Evolutionary conservation across 1,284 basidiomycete genomes (phyloP).

Genomic region (Papiliotrema laurentii): DNA sequence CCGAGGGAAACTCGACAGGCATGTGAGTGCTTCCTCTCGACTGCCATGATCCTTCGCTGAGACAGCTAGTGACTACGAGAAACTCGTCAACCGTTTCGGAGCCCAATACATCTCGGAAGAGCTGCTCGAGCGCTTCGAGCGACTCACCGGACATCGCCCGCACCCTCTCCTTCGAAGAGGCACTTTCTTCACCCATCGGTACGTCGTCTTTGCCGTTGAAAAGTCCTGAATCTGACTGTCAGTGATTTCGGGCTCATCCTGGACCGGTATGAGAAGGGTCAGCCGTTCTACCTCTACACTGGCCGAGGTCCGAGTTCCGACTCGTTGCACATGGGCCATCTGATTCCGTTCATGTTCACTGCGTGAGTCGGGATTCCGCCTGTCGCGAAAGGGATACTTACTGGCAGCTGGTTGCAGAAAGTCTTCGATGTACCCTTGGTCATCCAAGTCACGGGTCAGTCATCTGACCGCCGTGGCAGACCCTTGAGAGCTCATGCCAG

Average conservation of each 20-base stretch:
- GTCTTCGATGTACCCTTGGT: slow-evolving; percentile 93
- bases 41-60: background rate
- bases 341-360: slow-evolving; percentile 96
- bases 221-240: slow-evolving; percentile 5
- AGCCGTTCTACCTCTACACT: slow-evolving; percentile 98
- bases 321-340: slow-evolving; percentile 97
- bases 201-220: slow-evolving; percentile 26
- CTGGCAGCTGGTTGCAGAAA: slow-evolving; percentile 86
- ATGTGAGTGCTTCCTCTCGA: slow-evolving; percentile 51
- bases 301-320: slow-evolving; percentile 94
- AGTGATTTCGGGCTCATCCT: slow-evolving; percentile 93
- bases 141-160: slow-evolving; percentile 82
- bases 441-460: slow-evolving; percentile 81
- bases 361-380: slow-evolving; percentile 58
- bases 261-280: slow-evolving; percentile 91
- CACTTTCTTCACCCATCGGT: slow-evolving; percentile 98
- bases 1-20: slow-evolving; percentile 80
- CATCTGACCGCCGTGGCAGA: background rate
- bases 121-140: slow-evolving; percentile 84
- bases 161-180: slow-evolving; percentile 87
- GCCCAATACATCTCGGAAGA: slow-evolving; percentile 74
- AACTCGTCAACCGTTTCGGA: slow-evolving; percentile 90
- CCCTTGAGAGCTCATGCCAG: slow-evolving; percentile 48
- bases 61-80: slow-evolving; percentile 78
- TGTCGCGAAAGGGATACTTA: background rate